phyloP scores from a whole-genome alignment of 306 rosid genomes.

The Rosa persica region DNA sequence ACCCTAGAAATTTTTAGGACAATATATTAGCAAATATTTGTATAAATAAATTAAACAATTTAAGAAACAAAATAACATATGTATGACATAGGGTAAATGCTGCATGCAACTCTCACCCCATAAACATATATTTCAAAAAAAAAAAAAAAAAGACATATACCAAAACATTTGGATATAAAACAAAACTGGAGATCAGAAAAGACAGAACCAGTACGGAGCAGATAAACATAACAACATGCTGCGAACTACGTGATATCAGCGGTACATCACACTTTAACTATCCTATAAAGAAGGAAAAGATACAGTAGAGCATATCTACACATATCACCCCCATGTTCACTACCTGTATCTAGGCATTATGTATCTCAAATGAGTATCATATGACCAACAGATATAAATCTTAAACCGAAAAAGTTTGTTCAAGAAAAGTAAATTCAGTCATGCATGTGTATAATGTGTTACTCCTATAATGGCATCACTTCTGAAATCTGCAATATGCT shows the following conservation, averaged over 20 bases:
- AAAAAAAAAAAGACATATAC: neutral
- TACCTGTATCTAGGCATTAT: neutral
- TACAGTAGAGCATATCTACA: neutral
- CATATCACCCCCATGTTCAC: neutral
- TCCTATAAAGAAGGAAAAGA: neutral
- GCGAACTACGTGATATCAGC: neutral
- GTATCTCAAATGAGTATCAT: neutral
- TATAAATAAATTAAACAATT: neutral
- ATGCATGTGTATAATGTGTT: neutral
- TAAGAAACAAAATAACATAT: neutral
- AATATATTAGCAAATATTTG: conserved; percentile 25
- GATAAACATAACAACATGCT: conserved; percentile 3
- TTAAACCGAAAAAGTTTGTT: neutral
- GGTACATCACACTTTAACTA: neutral
- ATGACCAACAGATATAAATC: neutral
- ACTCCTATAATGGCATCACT: neutral
- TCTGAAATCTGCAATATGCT: neutral
- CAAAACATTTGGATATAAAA: neutral
- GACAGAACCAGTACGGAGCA: neutral
- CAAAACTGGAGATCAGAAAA: neutral
- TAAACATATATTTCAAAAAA: neutral
- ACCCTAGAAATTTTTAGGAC: conserved; percentile 53
- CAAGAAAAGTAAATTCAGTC: neutral
- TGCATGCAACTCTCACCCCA: neutral
- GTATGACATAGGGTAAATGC: neutral